Conservation (phyloP, 139 green algal species). For the Yamagishiella unicocca region DNA sequence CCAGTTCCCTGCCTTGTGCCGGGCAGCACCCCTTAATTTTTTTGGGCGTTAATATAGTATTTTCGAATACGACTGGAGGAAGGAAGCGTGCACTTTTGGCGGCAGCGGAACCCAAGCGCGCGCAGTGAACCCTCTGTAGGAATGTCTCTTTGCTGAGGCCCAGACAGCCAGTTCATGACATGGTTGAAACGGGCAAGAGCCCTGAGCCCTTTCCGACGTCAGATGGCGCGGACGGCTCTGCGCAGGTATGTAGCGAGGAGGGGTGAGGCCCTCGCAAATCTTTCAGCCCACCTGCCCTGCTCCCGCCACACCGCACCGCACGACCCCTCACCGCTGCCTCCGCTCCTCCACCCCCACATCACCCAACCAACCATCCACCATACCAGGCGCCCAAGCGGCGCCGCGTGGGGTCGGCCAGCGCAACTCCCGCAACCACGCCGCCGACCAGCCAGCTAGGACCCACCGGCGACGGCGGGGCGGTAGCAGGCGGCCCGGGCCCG, state of each 20-base stretch:
- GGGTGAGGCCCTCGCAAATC: too few relatives aligned
- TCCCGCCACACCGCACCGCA: background rate
- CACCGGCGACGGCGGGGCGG: background rate
- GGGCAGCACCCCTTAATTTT: too few relatives aligned
- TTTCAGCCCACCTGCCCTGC: background rate
- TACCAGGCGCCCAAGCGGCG: constrained; percentile 28
- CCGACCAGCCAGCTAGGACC: constrained; percentile 10
- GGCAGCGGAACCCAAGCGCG: too few relatives aligned
- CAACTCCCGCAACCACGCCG: background rate
- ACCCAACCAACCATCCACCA: background rate
- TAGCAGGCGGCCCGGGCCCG: background rate
- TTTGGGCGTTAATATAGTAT: too few relatives aligned
- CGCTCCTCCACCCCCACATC: background rate
- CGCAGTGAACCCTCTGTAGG: too few relatives aligned
- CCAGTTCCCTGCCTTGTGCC: too few relatives aligned
- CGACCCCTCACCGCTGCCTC: background rate
- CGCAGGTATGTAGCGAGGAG: constrained; percentile 5
- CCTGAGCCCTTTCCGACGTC: background rate
- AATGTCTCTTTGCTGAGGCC: background rate
- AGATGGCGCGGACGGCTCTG: background rate
- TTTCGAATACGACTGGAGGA: too few relatives aligned
- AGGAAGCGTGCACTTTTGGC: too few relatives aligned
- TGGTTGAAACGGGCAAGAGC: constrained; percentile 17
- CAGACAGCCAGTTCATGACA: background rate
- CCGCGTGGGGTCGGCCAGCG: constrained; percentile 28